phyloP scores from a whole-genome alignment of 345 rosid species.

The Citrus australasica region DNA sequence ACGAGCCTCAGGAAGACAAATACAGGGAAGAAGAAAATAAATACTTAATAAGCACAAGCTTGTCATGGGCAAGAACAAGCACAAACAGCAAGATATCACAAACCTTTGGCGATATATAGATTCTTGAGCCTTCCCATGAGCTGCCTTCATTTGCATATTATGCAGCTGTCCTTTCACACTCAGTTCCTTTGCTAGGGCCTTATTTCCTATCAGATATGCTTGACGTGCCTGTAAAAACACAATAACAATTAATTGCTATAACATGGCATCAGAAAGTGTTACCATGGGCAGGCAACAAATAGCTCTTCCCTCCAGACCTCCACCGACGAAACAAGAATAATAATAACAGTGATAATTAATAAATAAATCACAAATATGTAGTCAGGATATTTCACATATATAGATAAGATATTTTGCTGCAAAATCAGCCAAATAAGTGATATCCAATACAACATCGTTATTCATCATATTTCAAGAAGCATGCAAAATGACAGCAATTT shows the following conservation, averaged over 20 bases:
- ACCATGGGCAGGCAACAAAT: background rate
- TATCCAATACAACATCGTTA: background rate
- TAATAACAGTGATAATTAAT: background rate
- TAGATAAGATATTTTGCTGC: background rate
- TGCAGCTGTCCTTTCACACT: slow-evolving; percentile 91
- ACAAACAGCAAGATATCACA: slow-evolving; percentile 25
- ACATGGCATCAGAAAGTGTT: background rate
- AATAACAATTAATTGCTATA: slow-evolving; percentile 3
- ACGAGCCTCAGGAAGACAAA: background rate
- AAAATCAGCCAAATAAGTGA: background rate
- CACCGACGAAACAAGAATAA: background rate
- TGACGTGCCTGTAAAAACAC: slow-evolving; percentile 65
- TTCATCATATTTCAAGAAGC: background rate
- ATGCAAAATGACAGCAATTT: background rate
- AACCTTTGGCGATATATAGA: slow-evolving; percentile 94
- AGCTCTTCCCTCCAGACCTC: background rate
- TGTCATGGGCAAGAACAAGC: background rate
- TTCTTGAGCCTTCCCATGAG: slow-evolving; percentile 96
- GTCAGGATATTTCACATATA: background rate
- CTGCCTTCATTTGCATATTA: slow-evolving; percentile 91
- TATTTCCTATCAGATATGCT: slow-evolving; percentile 88
- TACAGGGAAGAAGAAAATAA: background rate
- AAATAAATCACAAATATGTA: background rate
- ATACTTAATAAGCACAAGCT: background rate
- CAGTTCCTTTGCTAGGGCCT: slow-evolving; percentile 89